Base-by-base conservation (phyloP, 2,329 filamentous ascomycete species). In the Colletotrichum destructivum region DNA sequence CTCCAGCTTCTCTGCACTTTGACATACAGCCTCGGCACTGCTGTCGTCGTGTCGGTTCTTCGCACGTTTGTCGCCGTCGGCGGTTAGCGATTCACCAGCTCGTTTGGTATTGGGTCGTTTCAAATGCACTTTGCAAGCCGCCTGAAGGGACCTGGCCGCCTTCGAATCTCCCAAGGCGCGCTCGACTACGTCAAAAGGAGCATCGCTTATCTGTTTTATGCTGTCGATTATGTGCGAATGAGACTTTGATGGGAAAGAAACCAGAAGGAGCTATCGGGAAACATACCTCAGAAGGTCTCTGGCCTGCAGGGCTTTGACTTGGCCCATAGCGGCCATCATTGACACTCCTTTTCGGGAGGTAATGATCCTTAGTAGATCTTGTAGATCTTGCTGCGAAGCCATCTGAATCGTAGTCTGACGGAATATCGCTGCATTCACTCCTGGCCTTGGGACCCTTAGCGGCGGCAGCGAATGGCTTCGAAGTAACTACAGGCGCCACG, bases 331-430 rank as follows among this genome's bases (percentile, higher is more conserved):
- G 64, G 86, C 85, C 79, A 91, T 83, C 81, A 91, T 89, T 4
- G 89, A 82, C 63, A 89, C 81, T 35, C 49, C 61, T 76, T 89
- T 91, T 64, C 88, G 87, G 57, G 86, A 84, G 4, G 88, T 91
- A 75, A 91, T 81, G 66, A 91, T 83, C 57, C 89, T 88, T 64
- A 91, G 82, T 18, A 91, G 84, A 76, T 90, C 89, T 75, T 91
- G 88, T 26, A 91, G 80, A 74, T 91, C 89, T 71, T 88, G 85
- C 73, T 90, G 88, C 1, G 86, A 83, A 9, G 87, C 84, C 88
- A 90, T 90, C 3, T n/a, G n/a, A 44, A 31, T 26, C 21, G 16
- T 56, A 0, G 3, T 21, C 9, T 21, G 3, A 3, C 3, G 12
- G 5, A 5, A 15, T 1, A 15, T n/a, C 18, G n/a, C 21, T 21